Base-by-base conservation (phyloP, 192 early-diverging fungal species). In the Backusella tuberculispora region DNA sequence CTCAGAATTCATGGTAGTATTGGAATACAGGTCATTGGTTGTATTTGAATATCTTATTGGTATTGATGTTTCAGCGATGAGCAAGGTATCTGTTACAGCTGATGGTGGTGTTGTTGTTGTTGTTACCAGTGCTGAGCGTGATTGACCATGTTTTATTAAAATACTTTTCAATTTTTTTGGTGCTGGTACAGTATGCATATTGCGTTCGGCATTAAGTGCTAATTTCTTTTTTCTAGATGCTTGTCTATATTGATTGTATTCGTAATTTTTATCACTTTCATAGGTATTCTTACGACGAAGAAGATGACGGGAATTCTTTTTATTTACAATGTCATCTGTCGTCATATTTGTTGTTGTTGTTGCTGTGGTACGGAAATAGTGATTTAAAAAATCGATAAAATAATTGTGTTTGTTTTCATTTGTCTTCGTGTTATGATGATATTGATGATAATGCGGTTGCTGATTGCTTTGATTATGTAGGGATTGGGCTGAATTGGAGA, bases 1-100 rank as follows among this genome's bases (percentile, higher is more conserved):
- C 12, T 80, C 79, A 15, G 79, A 80, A 53, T 80, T 76, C 5
- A 80, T 63, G 15, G 74, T 76, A 24, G 76, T 70, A 44, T 72
- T 80, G 15, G 78, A 75, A 34, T 34, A 2, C 29, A 34, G 29
- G 29, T 34, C 29, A 34, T 53, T 53, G 50, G 9, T 50, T 7
- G 53, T 4, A 56, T 56, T 56, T 56, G 50, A 56, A 56, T 56
- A 56, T 56, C 53, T 21, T 5, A 56, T 60, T 10, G 53, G 53
- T 60, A 60, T 60, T 10, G 53, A 26, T 4, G 53, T 26, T 26
- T 56, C 50, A 56, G 50, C 19, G 21, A 21, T 15, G 8, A 56
- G 50, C 8, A 19, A 19, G 19, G 48, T 7, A 50, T 50, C 48
- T 6, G 48, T 3, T 2, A 50, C 29, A 34, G 29, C 0, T 34